Evolutionary conservation across 2,329 filamentous ascomycete genomes (phyloP).

Genomic region (Rutstroemia sp.): DNA sequence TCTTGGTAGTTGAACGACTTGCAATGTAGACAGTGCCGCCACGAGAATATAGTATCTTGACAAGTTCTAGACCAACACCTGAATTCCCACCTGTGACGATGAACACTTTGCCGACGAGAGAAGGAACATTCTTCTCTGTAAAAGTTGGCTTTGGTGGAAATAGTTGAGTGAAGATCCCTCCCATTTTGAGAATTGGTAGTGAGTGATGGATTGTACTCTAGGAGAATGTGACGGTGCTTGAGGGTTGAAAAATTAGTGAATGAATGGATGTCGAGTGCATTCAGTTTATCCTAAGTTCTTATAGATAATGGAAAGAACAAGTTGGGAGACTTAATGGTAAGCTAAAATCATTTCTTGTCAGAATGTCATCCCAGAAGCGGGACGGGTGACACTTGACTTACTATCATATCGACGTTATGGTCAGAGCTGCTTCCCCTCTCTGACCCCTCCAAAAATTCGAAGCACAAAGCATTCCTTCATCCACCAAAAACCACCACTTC

Average conservation of each 20-base stretch:
- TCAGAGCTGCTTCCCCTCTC: constrained; percentile 20
- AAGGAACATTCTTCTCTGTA: constrained; percentile 33
- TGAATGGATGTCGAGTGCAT: neutral
- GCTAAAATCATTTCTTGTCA: neutral
- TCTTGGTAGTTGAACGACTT: constrained; percentile 34
- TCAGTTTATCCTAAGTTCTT: neutral
- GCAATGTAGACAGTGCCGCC: constrained; percentile 44
- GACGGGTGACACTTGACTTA: neutral
- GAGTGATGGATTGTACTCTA: neutral
- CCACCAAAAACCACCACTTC: constrained; percentile 27
- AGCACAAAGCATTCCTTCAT: constrained; percentile 20
- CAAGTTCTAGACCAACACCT: constrained; percentile 33
- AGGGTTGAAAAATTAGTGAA: neutral
- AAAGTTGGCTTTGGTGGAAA: constrained; percentile 20
- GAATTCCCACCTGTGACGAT: constrained; percentile 33
- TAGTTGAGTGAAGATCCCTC: neutral
- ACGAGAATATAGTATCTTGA: constrained; percentile 39
- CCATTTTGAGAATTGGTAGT: neutral
- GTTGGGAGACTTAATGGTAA: neutral
- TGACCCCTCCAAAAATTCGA: constrained; percentile 28
- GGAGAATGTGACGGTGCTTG: neutral
- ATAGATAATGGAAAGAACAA: no score
- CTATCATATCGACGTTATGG: neutral
- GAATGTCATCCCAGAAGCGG: neutral
- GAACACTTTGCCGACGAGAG: constrained; percentile 31